Conservation (phyloP, 2,329 filamentous ascomycete species). For the Xylariaceae sp. region DNA sequence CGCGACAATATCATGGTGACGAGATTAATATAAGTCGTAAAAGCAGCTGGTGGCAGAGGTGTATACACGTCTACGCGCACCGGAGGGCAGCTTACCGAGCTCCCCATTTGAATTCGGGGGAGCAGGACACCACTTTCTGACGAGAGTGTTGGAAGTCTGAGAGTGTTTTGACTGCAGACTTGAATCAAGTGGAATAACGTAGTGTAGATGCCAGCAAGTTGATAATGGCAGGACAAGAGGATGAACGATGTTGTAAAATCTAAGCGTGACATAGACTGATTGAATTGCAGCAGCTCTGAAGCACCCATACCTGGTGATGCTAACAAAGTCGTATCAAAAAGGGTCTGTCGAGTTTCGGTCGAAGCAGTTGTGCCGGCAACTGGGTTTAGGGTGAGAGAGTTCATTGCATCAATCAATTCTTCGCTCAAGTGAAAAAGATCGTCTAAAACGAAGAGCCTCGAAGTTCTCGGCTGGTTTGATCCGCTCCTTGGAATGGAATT, state of each 20-base stretch:
- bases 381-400: background rate
- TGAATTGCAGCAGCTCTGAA: background rate
- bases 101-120: constrained; percentile 8
- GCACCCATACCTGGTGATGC: background rate
- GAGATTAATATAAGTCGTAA: constrained; percentile 10
- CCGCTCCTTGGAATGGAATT: background rate
- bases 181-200: constrained; percentile 8
- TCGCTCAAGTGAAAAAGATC: constrained; percentile 9
- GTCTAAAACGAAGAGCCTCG: constrained; percentile 3
- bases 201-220: constrained; percentile 10
- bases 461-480: background rate
- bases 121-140: constrained; percentile 4
- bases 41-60: constrained; percentile 1
- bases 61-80: constrained; percentile 10
- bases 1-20: constrained; percentile 4
- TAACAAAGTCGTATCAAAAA: background rate
- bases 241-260: constrained; percentile 9
- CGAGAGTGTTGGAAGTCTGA: background rate
- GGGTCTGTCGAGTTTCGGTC: no score
- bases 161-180: constrained; percentile 1
- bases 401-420: constrained; percentile 6
- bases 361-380: background rate
- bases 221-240: constrained; percentile 13
- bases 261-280: background rate
- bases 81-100: constrained; percentile 4